Conservation (phyloP, 345 rosid genomes). For the Eucalyptus marginata region DNA sequence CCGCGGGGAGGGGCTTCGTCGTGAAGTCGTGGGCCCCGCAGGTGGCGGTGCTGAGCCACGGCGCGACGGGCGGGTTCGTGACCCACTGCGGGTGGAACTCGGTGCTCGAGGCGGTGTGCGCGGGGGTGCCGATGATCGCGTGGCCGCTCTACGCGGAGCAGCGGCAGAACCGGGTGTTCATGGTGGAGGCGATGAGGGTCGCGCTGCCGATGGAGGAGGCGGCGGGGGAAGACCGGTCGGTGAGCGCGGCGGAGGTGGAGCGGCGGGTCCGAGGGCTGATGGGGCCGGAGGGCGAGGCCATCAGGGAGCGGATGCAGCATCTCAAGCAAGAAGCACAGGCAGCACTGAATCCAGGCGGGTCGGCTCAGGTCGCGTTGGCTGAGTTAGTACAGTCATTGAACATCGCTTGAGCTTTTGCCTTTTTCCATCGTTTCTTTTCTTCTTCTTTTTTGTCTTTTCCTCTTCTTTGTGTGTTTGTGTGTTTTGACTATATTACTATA, state of each 20-base stretch:
- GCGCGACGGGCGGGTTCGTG: conserved; percentile 43
- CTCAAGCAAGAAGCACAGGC: background rate
- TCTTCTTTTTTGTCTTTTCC: too few species aligned
- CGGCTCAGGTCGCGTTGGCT: conserved; percentile 1
- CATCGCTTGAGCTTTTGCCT: background rate
- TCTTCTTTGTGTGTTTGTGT: too few species aligned
- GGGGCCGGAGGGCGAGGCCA: conserved; percentile 4
- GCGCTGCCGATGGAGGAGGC: conserved; percentile 6
- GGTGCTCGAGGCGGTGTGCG: conserved; percentile 35
- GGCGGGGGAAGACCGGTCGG: background rate
- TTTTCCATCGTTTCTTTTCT: fast-evolving
- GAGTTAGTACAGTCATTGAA: background rate
- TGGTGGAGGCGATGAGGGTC: conserved; percentile 21
- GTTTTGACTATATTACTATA: too few species aligned
- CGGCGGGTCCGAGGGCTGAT: conserved; percentile 14
- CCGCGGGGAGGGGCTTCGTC: conserved; percentile 27
- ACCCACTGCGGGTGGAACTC: conserved; percentile 81
- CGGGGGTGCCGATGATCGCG: conserved; percentile 40
- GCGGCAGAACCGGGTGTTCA: conserved; percentile 6
- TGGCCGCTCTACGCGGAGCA: conserved; percentile 50
- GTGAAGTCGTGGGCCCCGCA: conserved; percentile 60
- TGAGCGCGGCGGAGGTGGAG: conserved; percentile 16
- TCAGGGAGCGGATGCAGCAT: background rate
- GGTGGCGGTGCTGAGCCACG: conserved; percentile 32
- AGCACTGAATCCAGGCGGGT: background rate